These are phyloP conservation scores for Quercus wislizeni DNA, from an alignment of 306 rosid species.

Conservation along the genomic window DNA sequence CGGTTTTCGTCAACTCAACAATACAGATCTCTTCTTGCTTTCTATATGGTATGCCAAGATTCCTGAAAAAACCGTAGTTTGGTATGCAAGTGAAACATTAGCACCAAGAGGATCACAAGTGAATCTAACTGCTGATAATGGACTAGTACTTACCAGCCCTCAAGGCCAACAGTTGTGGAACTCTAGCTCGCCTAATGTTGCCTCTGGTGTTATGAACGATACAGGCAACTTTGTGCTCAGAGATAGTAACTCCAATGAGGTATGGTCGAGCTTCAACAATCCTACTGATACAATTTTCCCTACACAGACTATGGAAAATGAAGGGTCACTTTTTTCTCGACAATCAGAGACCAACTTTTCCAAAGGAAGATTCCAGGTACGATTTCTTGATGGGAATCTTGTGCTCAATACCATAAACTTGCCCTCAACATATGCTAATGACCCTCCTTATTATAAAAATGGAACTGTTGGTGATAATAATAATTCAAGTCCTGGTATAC, in stretches of 20 bases:
- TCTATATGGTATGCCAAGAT: slow-evolving; percentile 50
- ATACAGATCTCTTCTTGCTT: slow-evolving; percentile 25
- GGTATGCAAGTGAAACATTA: slow-evolving; percentile 21
- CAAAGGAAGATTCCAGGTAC: slow-evolving; percentile 23
- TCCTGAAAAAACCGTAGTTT: slow-evolving; percentile 38
- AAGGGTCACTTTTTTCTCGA: slow-evolving; percentile 1
- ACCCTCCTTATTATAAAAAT: not conserved
- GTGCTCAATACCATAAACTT: slow-evolving; percentile 14
- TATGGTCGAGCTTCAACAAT: slow-evolving; percentile 30
- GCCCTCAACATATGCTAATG: not conserved
- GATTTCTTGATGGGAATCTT: slow-evolving; percentile 19
- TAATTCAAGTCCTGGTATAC: slow-evolving; percentile 5
- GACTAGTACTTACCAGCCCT: slow-evolving; percentile 7
- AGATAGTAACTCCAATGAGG: not conserved
- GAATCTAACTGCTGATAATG: slow-evolving; percentile 1
- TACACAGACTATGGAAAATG: slow-evolving; percentile 12
- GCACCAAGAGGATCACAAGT: slow-evolving; percentile 37
- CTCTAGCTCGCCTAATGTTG: not conserved
- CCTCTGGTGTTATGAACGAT: too few relatives aligned
- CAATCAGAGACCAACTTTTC: slow-evolving; percentile 16
- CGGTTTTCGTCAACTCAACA: slow-evolving; percentile 34
- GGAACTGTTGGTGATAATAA: not conserved
- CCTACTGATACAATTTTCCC: slow-evolving; percentile 38
- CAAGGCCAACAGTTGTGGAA: slow-evolving; percentile 11
- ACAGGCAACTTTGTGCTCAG: not conserved